A percentile compares a stretch with the other conserved stretches of the same genome.
These are phyloP conservation scores for Gentiana straminea DNA, from an alignment of 257 asterid species.

Conservation along the genomic window DNA sequence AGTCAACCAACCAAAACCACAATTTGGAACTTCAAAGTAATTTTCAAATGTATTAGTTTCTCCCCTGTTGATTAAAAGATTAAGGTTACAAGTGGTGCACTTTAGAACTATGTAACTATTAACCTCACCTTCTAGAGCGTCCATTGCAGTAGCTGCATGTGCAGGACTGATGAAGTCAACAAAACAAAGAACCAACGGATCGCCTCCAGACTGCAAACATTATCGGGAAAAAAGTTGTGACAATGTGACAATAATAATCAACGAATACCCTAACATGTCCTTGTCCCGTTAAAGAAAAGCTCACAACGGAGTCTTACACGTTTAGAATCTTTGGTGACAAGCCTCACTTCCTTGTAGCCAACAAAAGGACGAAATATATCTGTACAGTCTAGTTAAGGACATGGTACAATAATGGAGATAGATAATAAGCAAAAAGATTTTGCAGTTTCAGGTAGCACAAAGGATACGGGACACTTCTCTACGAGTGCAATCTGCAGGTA, in stretches of 20 bases:
- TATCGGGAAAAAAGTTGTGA: conserved; percentile 1
- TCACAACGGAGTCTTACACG: conserved; percentile 37
- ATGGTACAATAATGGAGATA: conserved; percentile 10
- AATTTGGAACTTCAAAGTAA: not conserved
- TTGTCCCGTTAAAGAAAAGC: conserved; percentile 7
- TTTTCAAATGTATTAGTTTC: not conserved
- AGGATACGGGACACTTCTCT: conserved; percentile 92
- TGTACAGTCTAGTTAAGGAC: conserved; percentile 44
- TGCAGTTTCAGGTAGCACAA: conserved; percentile 3
- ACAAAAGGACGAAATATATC: conserved; percentile 88
- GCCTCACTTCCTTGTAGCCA: conserved; percentile 73
- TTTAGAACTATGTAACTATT: not conserved
- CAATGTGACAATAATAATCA: not conserved
- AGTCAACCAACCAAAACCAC: not conserved
- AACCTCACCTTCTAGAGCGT: conserved; percentile 58
- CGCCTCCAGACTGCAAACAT: conserved; percentile 55
- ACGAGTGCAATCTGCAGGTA: conserved; percentile 53
- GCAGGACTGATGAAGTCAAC: conserved; percentile 78
- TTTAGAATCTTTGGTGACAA: conserved; percentile 67
- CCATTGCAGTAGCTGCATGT: conserved; percentile 81
- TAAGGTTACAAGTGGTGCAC: not conserved
- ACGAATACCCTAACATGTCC: not conserved
- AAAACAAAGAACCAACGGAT: conserved; percentile 64
- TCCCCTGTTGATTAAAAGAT: not conserved
- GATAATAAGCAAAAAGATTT: not conserved